A percentile compares a stretch with the other conserved stretches of the same genome.
phyloP scores from a whole-genome alignment of 441 rosid species.

The Arabidopsis lyrata region DNA sequence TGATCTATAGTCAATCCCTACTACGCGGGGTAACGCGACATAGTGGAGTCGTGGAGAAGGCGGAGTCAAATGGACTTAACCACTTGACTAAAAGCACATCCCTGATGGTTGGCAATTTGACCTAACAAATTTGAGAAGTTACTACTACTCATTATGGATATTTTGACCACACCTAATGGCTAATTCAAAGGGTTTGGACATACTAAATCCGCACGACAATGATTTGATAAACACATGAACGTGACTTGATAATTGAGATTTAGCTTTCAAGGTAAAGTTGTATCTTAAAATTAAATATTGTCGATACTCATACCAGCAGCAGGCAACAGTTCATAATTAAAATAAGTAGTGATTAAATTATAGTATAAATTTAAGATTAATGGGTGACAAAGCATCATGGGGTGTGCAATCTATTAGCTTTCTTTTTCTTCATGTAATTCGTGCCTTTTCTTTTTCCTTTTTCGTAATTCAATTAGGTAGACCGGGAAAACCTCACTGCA shows the following conservation, averaged over 20 bases:
- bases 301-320: conserved; percentile 40
- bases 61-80: too few relatives aligned
- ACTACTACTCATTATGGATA: conserved; percentile 1
- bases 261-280: conserved; percentile 42
- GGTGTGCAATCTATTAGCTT: conserved; percentile 25
- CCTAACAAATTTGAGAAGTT: not conserved
- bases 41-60: too few relatives aligned
- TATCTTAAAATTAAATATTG: conserved; percentile 33
- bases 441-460: not conserved
- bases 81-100: too few relatives aligned
- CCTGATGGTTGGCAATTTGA: conserved; percentile 3
- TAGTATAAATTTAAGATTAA: conserved; percentile 24
- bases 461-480: conserved; percentile 23
- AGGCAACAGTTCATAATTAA: conserved; percentile 32
- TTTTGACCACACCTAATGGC: conserved; percentile 22
- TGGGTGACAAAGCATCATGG: conserved; percentile 47
- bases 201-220: conserved; percentile 22
- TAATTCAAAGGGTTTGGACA: conserved; percentile 10
- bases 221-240: conserved; percentile 37
- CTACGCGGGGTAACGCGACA: too few relatives aligned
- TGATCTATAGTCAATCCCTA: too few relatives aligned
- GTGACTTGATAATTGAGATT: conserved; percentile 42
- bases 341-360: conserved; percentile 11
- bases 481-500: conserved; percentile 33
- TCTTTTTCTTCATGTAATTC: conserved; percentile 29